These are phyloP conservation scores for Phoma herbarum DNA, from an alignment of 2,329 filamentous ascomycete genomes.

Conservation along the genomic window DNA sequence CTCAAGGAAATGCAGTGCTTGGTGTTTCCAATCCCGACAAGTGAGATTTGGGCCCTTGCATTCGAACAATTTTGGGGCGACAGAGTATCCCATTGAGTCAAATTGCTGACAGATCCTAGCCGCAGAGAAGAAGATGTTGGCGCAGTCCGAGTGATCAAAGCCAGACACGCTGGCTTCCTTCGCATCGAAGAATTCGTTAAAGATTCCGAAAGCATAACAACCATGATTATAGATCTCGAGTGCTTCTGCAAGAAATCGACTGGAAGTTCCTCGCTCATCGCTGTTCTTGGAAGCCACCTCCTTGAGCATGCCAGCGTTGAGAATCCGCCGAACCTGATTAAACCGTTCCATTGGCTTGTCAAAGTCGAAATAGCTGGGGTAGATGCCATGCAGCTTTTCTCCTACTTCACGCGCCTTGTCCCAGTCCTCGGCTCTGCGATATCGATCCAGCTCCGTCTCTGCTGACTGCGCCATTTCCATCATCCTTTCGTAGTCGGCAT, in stretches of 20 bases:
- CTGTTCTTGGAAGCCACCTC: neutral
- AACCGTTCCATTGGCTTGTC: constrained; percentile 6
- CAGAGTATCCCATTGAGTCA: neutral
- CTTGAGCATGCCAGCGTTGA: constrained; percentile 1
- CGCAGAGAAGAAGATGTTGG: constrained; percentile 8
- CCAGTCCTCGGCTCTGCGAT: constrained; percentile 6
- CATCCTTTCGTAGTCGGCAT: neutral
- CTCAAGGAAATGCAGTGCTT: constrained; percentile 3
- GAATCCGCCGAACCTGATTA: constrained; percentile 2
- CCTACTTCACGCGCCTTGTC: constrained; percentile 1
- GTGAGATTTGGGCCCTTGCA: neutral
- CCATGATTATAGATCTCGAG: constrained; percentile 8
- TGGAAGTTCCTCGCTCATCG: neutral
- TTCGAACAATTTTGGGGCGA: neutral
- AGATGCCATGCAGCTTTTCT: neutral
- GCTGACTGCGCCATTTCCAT: neutral
- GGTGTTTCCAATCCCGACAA: constrained; percentile 3
- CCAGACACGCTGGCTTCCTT: neutral
- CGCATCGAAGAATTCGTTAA: neutral
- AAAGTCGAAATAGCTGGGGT: constrained; percentile 5
- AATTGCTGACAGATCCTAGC: constrained; percentile 1
- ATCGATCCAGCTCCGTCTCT: neutral
- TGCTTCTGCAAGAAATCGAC: neutral
- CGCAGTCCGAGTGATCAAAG: constrained; percentile 6
- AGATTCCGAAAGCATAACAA: neutral